phyloP scores from a whole-genome alignment of 805 yeast species.

The Wickerhamiella dianesei region DNA sequence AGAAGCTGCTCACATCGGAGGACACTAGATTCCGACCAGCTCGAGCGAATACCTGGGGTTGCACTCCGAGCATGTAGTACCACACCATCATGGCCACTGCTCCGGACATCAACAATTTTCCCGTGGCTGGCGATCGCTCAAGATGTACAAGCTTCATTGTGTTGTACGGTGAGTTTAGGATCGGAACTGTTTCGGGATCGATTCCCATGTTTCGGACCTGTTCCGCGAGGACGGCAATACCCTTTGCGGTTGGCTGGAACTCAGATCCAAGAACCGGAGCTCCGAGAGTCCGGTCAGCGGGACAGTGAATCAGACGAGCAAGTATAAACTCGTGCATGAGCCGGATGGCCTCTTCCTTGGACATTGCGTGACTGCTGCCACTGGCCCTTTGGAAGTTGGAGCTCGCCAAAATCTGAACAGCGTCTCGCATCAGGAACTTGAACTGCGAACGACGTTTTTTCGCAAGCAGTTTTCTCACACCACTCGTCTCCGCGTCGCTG shows the following conservation, averaged over 20 bases:
- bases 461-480: not conserved
- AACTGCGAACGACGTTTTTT: not conserved
- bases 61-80: slow-evolving; percentile 44
- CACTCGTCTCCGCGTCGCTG: not conserved
- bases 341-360: not conserved
- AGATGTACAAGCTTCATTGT: slow-evolving; percentile 58
- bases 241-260: slow-evolving; percentile 86
- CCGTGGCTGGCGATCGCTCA: slow-evolving; percentile 48
- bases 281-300: slow-evolving; percentile 4
- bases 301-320: slow-evolving; percentile 8
- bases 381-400: not conserved
- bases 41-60: slow-evolving; percentile 49
- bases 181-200: slow-evolving; percentile 28
- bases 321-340: slow-evolving; percentile 2
- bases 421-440: not conserved
- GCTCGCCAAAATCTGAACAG: not conserved
- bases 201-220: slow-evolving; percentile 49
- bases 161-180: slow-evolving; percentile 37
- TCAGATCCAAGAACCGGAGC: not conserved
- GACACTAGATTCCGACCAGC: not conserved
- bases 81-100: slow-evolving; percentile 56
- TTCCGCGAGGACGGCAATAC: slow-evolving; percentile 52
- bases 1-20: not conserved
- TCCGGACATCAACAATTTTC: slow-evolving; percentile 42
- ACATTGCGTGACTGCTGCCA: not conserved